Evolutionary conservation across 495 filamentous ascomycete genomes (phyloP), one percentile per base, ranked within the genome.

Genomic region (Xanthoparmelia taractica): DNA sequence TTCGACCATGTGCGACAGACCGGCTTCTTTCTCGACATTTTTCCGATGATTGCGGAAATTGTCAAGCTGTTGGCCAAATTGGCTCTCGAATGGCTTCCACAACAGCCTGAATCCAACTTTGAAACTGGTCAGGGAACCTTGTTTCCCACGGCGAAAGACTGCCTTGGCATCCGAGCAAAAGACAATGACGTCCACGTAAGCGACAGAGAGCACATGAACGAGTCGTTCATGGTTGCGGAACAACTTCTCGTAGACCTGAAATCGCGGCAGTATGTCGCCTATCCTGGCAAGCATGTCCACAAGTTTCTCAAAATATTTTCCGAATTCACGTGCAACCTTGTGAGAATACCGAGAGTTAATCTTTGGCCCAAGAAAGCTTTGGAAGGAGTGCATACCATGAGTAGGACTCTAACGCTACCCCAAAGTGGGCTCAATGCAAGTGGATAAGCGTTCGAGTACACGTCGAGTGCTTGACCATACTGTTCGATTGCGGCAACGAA

Each of bases 381-480:
- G 23, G 27, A 54, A 20, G 33, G 25, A 6, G 0, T 17, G 8
- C 33, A 33, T 38, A 75, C 68, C 48, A 75, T 70, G 4, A 80
- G 62, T 25, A 78, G 57, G 17, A 80, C 69, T 34, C 75, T 54
- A 27, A 79, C 59, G 29, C 75, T 73, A 1, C 75, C 77, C 77
- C 76, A 79, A 20, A 79, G 63, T 10, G 76, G 75, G n/a, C 69
- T 65, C 36, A 79, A 52, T 11, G 73, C 67, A 7, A 71, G 47
- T 15, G 76, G 65, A 33, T 66, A 72, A 2, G 73, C 65, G 55
- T 78, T 76, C 1, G 72, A 56, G 48, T 70, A 69, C 10, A 74
- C 70, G 67, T 79, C 75, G 0, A 78, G 48, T n/a, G 73, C 73
- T 54, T 69, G 65, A 6, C 77, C 74, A 61, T 77, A 80, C 25